Conservation (phyloP, 108 stramenopile species). For the Pseudonitzschia delicatissima region DNA sequence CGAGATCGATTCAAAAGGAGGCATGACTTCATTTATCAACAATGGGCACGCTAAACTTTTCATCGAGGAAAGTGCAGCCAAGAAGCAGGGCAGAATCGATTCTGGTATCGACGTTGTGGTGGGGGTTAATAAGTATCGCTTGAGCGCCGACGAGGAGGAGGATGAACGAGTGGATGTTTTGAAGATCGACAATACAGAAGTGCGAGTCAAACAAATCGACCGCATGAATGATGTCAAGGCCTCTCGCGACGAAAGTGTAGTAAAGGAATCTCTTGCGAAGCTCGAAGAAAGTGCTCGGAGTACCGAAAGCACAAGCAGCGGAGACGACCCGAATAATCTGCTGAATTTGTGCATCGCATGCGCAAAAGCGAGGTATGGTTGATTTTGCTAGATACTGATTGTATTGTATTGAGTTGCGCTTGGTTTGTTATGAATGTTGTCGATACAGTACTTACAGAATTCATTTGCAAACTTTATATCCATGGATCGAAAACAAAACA, state of each 20-base stretch:
- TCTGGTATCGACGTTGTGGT: slow-evolving; percentile 85
- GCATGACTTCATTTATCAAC: slow-evolving; percentile 96
- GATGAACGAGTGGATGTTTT: slow-evolving; percentile 76
- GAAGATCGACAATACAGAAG: slow-evolving; percentile 88
- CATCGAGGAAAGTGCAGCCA: slow-evolving; percentile 96
- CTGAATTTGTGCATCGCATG: slow-evolving; percentile 91
- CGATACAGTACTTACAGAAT: too few species aligned
- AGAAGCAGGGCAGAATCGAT: slow-evolving; percentile 90
- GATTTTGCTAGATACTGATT: too few species aligned
- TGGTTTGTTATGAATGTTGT: too few species aligned
- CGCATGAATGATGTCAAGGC: slow-evolving; percentile 70
- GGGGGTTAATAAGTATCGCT: slow-evolving; percentile 96
- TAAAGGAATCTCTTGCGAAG: slow-evolving; percentile 54
- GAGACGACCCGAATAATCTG: slow-evolving; percentile 86
- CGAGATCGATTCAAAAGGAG: slow-evolving; percentile 91
- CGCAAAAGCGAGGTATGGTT: slow-evolving; percentile 38
- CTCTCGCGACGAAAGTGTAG: slow-evolving; percentile 65
- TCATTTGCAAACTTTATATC: not conserved
- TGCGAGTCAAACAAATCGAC: slow-evolving; percentile 79
- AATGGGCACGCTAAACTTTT: slow-evolving; percentile 93
- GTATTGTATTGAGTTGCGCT: too few species aligned
- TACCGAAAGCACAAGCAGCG: slow-evolving; percentile 63
- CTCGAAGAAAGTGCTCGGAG: slow-evolving; percentile 76
- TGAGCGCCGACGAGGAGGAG: slow-evolving; percentile 70
- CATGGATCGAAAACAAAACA: not conserved